Evolutionary conservation across 2,329 filamentous ascomycete genomes (phyloP).

Genomic region (Cladosporium sp.): DNA sequence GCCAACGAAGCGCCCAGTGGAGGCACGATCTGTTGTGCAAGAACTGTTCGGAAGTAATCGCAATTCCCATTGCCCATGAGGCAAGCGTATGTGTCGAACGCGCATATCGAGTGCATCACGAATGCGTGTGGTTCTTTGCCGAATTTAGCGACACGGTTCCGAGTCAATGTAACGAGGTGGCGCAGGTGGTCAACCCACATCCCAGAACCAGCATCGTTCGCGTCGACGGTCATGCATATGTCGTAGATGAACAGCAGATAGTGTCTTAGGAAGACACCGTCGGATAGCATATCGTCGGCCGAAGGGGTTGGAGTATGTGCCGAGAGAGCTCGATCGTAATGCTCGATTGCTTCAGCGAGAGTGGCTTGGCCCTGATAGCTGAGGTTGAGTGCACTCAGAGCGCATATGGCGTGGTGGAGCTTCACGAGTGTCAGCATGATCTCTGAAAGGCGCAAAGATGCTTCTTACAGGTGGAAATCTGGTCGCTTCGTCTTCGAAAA

Average conservation of each 20-base stretch:
- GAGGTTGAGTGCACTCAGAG: constrained; percentile 56
- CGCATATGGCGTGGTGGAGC: constrained; percentile 60
- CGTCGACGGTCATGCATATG: constrained; percentile 39
- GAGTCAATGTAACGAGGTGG: constrained; percentile 41
- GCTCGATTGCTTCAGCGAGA: constrained; percentile 52
- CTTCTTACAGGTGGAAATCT: constrained; percentile 52
- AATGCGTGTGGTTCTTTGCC: constrained; percentile 49
- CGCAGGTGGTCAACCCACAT: constrained; percentile 58
- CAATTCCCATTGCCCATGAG: constrained; percentile 54
- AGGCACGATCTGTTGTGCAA: constrained; percentile 52
- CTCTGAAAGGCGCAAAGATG: not conserved
- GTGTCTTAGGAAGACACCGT: constrained; percentile 58
- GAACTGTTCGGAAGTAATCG: constrained; percentile 50
- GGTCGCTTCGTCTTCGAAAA: constrained; percentile 42
- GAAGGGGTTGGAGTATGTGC: constrained; percentile 44
- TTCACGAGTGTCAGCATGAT: constrained; percentile 29
- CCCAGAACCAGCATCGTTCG: constrained; percentile 43
- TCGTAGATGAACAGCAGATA: constrained; percentile 60
- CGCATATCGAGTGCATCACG: constrained; percentile 56
- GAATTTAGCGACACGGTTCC: constrained; percentile 30
- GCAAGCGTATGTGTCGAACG: constrained; percentile 57
- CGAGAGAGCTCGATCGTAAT: constrained; percentile 55
- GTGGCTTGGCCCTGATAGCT: constrained; percentile 46
- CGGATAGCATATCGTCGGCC: constrained; percentile 52
- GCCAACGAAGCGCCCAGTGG: constrained; percentile 26